phyloP scores from a whole-genome alignment of 805 yeast genomes.

The Candida fluviatilis region DNA sequence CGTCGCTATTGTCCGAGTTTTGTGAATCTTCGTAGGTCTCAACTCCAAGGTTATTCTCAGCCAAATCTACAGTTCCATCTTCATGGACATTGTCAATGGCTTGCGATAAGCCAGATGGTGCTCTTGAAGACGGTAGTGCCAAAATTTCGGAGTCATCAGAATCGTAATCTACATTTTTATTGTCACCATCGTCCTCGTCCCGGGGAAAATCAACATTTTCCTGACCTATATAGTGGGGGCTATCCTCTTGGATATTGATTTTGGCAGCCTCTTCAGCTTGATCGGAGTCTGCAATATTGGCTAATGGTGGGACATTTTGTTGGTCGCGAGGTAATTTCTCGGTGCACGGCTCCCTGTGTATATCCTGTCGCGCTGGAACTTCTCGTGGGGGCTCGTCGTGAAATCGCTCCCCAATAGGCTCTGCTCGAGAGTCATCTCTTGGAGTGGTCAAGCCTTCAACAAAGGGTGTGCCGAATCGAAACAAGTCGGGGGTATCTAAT shows the following conservation, averaged over 20 bases:
- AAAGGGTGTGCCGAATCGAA: conserved; percentile 2
- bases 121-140: conserved; percentile 6
- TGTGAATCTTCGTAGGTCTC: not conserved
- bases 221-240: too few relatives aligned
- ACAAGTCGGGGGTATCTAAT: conserved; percentile 4
- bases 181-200: conserved; percentile 4
- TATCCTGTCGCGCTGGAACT: too few relatives aligned
- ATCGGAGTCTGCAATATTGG: too few relatives aligned
- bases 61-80: conserved; percentile 3
- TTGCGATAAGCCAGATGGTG: not conserved
- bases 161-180: not conserved
- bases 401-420: not conserved
- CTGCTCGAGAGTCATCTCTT: not conserved
- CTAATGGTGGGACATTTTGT: too few relatives aligned
- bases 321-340: too few relatives aligned
- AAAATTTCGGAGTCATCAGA: not conserved
- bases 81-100: not conserved
- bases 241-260: not conserved
- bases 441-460: not conserved
- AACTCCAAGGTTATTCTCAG: conserved; percentile 4
- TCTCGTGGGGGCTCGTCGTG: too few relatives aligned
- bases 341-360: too few relatives aligned
- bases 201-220: too few relatives aligned
- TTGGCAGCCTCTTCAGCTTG: conserved; percentile 2
- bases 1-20: conserved; percentile 1